Evolutionary conservation across 2,329 filamentous ascomycete genomes (phyloP), one percentile per base, ranked within the genome.

Genomic region (Xylogone sp.): DNA sequence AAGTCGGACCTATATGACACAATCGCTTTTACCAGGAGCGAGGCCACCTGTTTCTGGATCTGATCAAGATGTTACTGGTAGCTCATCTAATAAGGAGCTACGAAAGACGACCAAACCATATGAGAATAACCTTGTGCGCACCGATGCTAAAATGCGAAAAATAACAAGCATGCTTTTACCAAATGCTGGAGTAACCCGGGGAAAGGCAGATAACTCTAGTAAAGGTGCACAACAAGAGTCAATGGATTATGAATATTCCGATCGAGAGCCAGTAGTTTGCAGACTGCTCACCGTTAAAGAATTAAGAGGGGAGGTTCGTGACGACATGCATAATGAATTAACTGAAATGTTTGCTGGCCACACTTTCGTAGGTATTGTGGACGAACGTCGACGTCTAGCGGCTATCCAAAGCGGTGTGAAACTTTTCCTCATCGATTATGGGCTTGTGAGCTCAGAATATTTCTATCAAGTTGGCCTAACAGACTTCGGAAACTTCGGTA

Each of bases 401-500:
- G 91, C 94, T 16, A 88, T 99, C 34, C 94, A 99, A 70, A 86
- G 89, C 31, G 94, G 93, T 13, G 87, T 97, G 8, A 96, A 92
- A 66, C 79, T 99, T 7, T 97, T 88, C 68, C 81, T 99, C 20
- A 78, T 99, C 48, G 94, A 99, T 69, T 99, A 99, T 64, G 94
- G 91, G 10, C 84, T 93, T 66, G 74, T 88, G 1, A 88, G 84
- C 67, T 88, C 84, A 55, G 93, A 97, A 62, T 95, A 93, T 68
- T 95, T 97, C 68, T 99, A 99, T 71, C 94, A 99, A 70, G 73
- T 97, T 19, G 93, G 91, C 0, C 79, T 99, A 31, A 96, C 91
- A 0, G 91, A 99, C 65, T 99, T 99, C 70, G 90, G 88, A 1
- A 99, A 99, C 66, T 97, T 96, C 63, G 94, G 94, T 2, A 70